A percentile compares a stretch with the other conserved stretches of the same genome.
Conservation (phyloP, 345 rosid species). For the Acer yangbiense region DNA sequence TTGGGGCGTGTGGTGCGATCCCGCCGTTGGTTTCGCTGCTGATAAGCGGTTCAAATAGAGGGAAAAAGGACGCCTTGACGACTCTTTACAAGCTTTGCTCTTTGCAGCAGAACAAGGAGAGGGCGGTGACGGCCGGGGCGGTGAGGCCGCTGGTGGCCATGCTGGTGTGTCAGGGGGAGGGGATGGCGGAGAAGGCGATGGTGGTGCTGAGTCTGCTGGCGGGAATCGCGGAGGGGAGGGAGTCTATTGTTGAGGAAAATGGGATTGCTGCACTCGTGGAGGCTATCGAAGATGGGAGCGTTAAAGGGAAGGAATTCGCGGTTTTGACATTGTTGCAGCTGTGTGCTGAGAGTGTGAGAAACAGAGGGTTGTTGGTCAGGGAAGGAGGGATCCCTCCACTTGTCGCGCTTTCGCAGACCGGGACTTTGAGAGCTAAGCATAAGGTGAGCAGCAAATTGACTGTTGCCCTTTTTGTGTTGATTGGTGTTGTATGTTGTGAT, state of each 20-base stretch:
- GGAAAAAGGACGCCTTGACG: constrained; percentile 87
- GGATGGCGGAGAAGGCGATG: constrained; percentile 98
- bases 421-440: constrained; percentile 70
- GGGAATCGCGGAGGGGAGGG: constrained; percentile 68
- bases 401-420: constrained; percentile 86
- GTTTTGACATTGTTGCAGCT: constrained; percentile 79
- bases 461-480: too few species aligned
- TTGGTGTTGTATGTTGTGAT: neutral
- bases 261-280: constrained; percentile 92
- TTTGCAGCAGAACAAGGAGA: constrained; percentile 77
- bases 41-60: constrained; percentile 73
- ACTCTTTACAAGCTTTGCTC: constrained; percentile 93
- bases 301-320: constrained; percentile 88
- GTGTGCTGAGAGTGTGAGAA: constrained; percentile 70
- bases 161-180: constrained; percentile 75
- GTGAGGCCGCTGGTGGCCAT: constrained; percentile 84
- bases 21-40: constrained; percentile 92
- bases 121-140: constrained; percentile 86
- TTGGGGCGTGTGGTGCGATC: constrained; percentile 90
- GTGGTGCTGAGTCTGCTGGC: constrained; percentile 84
- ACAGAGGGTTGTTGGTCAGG: constrained; percentile 84
- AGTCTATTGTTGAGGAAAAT: constrained; percentile 81
- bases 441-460: constrained; percentile 45
- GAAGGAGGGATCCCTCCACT: constrained; percentile 99
- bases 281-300: constrained; percentile 85